Conservation (phyloP, 164 flowering plant genomes). For the Nelumbo lutea region DNA sequence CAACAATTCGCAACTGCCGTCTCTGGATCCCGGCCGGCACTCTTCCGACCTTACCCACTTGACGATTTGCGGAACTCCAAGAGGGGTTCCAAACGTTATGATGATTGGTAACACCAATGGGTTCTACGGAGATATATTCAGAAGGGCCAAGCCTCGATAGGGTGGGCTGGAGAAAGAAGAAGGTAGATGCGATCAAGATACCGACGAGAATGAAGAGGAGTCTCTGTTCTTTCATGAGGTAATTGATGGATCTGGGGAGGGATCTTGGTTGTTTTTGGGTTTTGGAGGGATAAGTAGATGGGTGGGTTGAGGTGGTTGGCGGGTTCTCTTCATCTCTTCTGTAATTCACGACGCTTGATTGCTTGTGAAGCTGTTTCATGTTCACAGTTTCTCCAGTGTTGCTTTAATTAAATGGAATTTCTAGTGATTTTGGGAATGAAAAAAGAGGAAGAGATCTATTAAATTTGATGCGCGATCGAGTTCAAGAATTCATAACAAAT, state of each 20-base stretch:
- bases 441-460: neutral
- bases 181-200: slow-evolving; percentile 70
- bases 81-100: slow-evolving; percentile 3
- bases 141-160: slow-evolving; percentile 34
- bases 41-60: slow-evolving; percentile 28
- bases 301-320: slow-evolving; percentile 3
- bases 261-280: slow-evolving; percentile 53
- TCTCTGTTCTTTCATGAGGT: slow-evolving; percentile 74
- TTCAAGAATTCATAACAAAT: neutral
- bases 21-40: slow-evolving; percentile 59
- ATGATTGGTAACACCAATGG: neutral
- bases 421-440: slow-evolving; percentile 1
- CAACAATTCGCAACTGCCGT: slow-evolving; percentile 62
- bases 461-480: neutral
- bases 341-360: slow-evolving; percentile 37
- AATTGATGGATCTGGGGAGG: slow-evolving; percentile 68
- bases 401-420: neutral
- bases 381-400: neutral
- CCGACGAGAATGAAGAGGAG: slow-evolving; percentile 83
- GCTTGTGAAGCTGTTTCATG: slow-evolving; percentile 83
- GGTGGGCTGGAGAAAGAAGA: slow-evolving; percentile 77
- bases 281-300: slow-evolving; percentile 51
- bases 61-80: neutral
- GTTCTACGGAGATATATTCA: slow-evolving; percentile 10
- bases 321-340: slow-evolving; percentile 55